A percentile compares a stretch with the other conserved stretches of the same genome.
These are phyloP conservation scores for Pezicula neosporulosa DNA, from an alignment of 2,329 filamentous ascomycete genomes.

Conservation along the genomic window DNA sequence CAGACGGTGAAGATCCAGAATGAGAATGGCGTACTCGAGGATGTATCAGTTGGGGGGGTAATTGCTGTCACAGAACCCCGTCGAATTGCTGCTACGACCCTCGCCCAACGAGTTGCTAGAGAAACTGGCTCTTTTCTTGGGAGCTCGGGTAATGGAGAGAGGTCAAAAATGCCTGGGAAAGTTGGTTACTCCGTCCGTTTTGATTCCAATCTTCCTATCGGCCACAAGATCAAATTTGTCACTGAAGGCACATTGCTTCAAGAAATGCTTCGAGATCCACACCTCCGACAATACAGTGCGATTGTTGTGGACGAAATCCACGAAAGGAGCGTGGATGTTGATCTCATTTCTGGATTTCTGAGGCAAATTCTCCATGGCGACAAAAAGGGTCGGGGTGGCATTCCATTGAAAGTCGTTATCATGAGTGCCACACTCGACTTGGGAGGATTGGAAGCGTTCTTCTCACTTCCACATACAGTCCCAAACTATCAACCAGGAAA, in stretches of 20 bases:
- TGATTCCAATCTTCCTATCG: conserved; percentile 78
- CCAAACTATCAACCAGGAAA: conserved; percentile 27
- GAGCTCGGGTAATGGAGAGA: conserved; percentile 43
- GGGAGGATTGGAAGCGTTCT: conserved; percentile 73
- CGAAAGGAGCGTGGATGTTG: conserved; percentile 91
- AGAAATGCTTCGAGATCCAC: conserved; percentile 83
- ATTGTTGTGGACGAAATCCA: conserved; percentile 96
- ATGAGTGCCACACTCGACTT: conserved; percentile 98
- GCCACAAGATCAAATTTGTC: conserved; percentile 86
- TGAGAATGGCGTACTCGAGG: conserved; percentile 30
- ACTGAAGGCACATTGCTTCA: conserved; percentile 96
- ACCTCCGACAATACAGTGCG: conserved; percentile 80
- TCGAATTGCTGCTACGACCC: conserved; percentile 86
- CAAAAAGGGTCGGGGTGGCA: conserved; percentile 62
- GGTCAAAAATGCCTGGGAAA: conserved; percentile 33
- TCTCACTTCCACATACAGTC: conserved; percentile 37
- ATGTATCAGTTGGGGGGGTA: conserved; percentile 64
- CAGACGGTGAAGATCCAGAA: conserved; percentile 46
- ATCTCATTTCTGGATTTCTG: conserved; percentile 84
- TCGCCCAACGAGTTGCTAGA: conserved; percentile 82
- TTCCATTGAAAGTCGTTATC: conserved; percentile 81
- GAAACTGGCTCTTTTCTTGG: conserved; percentile 71
- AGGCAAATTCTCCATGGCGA: conserved; percentile 68
- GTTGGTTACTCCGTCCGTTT: conserved; percentile 97
- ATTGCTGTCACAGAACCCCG: conserved; percentile 94